These are phyloP conservation scores for Gossypium gossypioides DNA, from an alignment of 441 rosid genomes.

Conservation along the genomic window DNA sequence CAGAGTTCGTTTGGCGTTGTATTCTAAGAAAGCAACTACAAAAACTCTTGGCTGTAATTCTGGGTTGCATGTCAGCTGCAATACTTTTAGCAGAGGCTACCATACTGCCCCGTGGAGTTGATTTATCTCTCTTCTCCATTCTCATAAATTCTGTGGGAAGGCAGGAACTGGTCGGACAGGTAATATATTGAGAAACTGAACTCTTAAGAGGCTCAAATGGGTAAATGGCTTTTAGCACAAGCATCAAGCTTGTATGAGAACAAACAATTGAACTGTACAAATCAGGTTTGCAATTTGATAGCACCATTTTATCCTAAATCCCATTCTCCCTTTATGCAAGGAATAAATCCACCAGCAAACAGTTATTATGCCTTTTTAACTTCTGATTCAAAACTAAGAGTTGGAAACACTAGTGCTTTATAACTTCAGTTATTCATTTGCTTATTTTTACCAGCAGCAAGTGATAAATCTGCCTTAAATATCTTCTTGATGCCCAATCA, in stretches of 20 bases:
- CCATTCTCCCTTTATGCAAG: not conserved
- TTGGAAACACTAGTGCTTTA: not conserved
- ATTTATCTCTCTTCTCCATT: slow-evolving; percentile 67
- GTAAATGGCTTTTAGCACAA: not conserved
- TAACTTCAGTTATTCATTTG: not conserved
- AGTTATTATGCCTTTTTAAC: not conserved
- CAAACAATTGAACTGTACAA: not conserved
- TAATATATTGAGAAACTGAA: slow-evolving; percentile 13
- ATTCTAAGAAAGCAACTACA: slow-evolving; percentile 40
- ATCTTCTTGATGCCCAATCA: not conserved
- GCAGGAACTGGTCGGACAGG: slow-evolving; percentile 62
- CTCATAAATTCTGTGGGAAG: slow-evolving; percentile 56
- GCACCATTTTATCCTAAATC: not conserved
- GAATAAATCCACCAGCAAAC: not conserved
- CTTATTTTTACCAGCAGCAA: not conserved
- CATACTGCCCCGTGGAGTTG: slow-evolving; percentile 45
- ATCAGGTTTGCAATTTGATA: not conserved
- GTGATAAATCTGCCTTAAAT: not conserved
- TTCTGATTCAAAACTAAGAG: not conserved
- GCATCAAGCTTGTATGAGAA: not conserved
- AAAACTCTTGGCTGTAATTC: slow-evolving; percentile 49
- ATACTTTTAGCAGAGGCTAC: slow-evolving; percentile 81
- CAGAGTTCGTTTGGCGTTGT: slow-evolving; percentile 71
- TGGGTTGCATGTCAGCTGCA: slow-evolving; percentile 65
- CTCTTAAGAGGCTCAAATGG: not conserved